Conservation (phyloP, 805 yeast species). For the Helenozyma rhizophorensis region DNA sequence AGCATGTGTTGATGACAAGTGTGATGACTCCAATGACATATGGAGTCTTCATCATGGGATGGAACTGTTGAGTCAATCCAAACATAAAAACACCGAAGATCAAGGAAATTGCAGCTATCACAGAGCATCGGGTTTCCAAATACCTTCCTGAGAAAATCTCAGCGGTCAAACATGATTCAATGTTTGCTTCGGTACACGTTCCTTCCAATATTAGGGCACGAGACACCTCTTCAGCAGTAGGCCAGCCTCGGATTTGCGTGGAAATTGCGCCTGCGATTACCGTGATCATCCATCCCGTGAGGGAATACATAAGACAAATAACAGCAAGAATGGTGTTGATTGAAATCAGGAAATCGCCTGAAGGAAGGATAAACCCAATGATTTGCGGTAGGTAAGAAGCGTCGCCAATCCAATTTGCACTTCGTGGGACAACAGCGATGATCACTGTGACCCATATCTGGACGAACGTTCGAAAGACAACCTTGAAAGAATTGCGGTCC, state of each 20-base stretch:
- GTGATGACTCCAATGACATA: conserved; percentile 22
- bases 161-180: conserved; percentile 14
- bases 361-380: conserved; percentile 21
- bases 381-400: conserved; percentile 27
- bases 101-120: conserved; percentile 20
- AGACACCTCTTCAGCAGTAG: conserved; percentile 17
- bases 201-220: conserved; percentile 21
- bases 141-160: conserved; percentile 25
- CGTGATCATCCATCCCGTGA: conserved; percentile 21
- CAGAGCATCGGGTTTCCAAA: conserved; percentile 20
- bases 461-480: conserved; percentile 22
- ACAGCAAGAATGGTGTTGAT: conserved; percentile 15
- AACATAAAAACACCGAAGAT: conserved; percentile 19
- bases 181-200: conserved; percentile 18
- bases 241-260: conserved; percentile 21
- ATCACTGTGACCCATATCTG: conserved; percentile 26
- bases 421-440: conserved; percentile 19
- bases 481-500: conserved; percentile 22
- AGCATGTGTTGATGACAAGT: conserved; percentile 20
- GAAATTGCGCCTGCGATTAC: conserved; percentile 23
- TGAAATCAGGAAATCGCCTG: conserved; percentile 27
- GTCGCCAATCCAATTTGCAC: conserved; percentile 25
- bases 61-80: conserved; percentile 18
- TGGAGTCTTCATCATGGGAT: conserved; percentile 15
- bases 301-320: conserved; percentile 12